phyloP scores from a whole-genome alignment of 306 rosid species.

The Acmispon strigosus region DNA sequence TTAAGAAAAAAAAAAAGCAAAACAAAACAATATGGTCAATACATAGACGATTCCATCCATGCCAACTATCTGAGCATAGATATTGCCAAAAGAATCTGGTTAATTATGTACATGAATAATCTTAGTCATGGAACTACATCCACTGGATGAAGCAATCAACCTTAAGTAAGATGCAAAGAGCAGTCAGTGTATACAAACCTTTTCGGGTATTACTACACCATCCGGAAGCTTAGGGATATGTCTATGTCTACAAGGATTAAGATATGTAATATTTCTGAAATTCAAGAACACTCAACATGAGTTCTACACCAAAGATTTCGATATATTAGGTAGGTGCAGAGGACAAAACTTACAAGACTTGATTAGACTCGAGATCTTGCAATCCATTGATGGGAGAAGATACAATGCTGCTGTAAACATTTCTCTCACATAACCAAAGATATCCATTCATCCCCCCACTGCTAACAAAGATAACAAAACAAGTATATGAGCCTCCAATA shows the following conservation, averaged over 20 bases:
- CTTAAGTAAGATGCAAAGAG: neutral
- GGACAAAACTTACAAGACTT: conserved; percentile 67
- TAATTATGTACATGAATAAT: neutral
- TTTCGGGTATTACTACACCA: conserved; percentile 64
- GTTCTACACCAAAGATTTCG: conserved; percentile 6
- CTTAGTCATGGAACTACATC: neutral
- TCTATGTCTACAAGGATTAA: conserved; percentile 44
- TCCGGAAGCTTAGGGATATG: conserved; percentile 71
- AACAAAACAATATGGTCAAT: neutral
- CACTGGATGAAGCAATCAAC: neutral
- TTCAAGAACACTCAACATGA: conserved; percentile 28
- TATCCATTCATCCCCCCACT: conserved; percentile 93
- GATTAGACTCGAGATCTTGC: conserved; percentile 53
- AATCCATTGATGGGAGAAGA: conserved; percentile 69
- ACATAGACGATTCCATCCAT: neutral
- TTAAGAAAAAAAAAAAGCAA: neutral
- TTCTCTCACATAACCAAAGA: conserved; percentile 69
- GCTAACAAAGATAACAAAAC: conserved; percentile 16
- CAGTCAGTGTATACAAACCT: conserved; percentile 39
- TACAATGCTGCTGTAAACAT: conserved; percentile 39
- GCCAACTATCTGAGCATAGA: neutral
- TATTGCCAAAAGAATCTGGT: neutral
- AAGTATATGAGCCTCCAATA: neutral
- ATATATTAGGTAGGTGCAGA: conserved; percentile 14
- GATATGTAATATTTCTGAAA: conserved; percentile 74